Conservation (phyloP, 2,329 filamentous ascomycete species). For the Epichloe sibirici region DNA sequence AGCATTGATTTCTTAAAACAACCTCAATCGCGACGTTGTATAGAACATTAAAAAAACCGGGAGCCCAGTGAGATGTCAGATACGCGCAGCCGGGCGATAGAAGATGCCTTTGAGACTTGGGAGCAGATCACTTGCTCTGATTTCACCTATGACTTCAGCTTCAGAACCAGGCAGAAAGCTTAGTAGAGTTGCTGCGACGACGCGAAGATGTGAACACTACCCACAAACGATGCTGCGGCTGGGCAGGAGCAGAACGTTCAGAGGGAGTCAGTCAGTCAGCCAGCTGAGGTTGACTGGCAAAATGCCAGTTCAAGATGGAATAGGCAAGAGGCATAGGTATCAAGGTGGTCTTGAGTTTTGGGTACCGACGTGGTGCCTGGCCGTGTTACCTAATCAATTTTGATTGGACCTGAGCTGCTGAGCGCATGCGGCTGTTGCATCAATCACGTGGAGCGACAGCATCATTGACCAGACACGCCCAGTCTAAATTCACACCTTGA, state of each 20-base stretch:
- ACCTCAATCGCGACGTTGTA: neutral
- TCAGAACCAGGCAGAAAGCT: neutral
- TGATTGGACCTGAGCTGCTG: constrained; percentile 2
- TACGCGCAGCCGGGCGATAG: neutral
- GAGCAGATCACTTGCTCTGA: neutral
- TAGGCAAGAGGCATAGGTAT: neutral
- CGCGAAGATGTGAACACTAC: neutral
- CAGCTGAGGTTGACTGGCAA: constrained; percentile 3
- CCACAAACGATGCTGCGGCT: neutral
- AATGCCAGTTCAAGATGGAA: constrained; percentile 4
- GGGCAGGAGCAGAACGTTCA: neutral
- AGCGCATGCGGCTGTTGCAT: neutral
- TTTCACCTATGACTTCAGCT: constrained; percentile 1
- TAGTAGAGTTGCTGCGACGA: neutral
- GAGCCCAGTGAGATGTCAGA: neutral
- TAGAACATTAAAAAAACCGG: neutral
- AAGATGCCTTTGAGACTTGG: neutral
- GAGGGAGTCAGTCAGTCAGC: neutral
- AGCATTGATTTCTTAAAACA: neutral
- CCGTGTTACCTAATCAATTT: constrained; percentile 3
- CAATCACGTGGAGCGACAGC: neutral
- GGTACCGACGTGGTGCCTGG: constrained; percentile 7
- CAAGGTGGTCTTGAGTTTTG: constrained; percentile 4
- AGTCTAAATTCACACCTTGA: neutral
- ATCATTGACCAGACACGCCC: neutral